phyloP scores from a whole-genome alignment of 2,329 filamentous ascomycete species.

The Tolypocladium ophioglossoides region DNA sequence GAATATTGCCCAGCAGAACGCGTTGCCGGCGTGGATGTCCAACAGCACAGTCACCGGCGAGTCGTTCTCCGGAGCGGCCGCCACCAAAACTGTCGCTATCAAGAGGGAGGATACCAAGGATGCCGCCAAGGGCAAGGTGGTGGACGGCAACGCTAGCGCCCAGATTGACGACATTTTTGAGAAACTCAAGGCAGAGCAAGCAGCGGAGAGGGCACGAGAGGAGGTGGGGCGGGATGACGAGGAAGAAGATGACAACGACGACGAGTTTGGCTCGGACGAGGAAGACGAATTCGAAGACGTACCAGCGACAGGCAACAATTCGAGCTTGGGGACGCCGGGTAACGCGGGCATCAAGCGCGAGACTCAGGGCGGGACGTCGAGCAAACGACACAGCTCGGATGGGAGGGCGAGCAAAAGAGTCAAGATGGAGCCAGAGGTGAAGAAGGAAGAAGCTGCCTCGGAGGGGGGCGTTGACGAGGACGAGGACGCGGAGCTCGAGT shows the following conservation, averaged over 20 bases:
- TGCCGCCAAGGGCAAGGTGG: conserved; percentile 21
- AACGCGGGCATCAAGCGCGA: conserved; percentile 22
- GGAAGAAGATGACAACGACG: conserved; percentile 17
- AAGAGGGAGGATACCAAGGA: conserved; percentile 38
- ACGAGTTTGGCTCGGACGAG: conserved; percentile 20
- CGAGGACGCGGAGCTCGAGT: conserved; percentile 45
- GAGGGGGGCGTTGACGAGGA: conserved; percentile 38
- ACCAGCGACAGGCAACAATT: conserved; percentile 24
- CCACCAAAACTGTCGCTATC: conserved; percentile 11
- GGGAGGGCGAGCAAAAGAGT: conserved; percentile 46
- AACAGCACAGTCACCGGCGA: conserved; percentile 58
- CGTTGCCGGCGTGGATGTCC: conserved; percentile 60
- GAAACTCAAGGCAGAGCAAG: conserved; percentile 52
- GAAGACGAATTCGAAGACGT: conserved; percentile 41
- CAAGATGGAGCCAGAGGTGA: conserved; percentile 43
- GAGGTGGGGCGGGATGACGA: conserved; percentile 19
- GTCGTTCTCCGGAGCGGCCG: conserved; percentile 34
- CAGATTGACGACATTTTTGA: conserved; percentile 59
- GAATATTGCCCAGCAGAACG: conserved; percentile 57
- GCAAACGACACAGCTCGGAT: conserved; percentile 22
- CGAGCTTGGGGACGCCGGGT: conserved; percentile 19
- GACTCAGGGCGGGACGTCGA: conserved; percentile 3
- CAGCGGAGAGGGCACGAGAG: conserved; percentile 27
- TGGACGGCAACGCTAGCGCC: conserved; percentile 41
- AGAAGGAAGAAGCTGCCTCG: conserved; percentile 20